These are phyloP conservation scores for Globisporangium irregulare DNA, from an alignment of 352 stramenopile species.

Conservation along the genomic window DNA sequence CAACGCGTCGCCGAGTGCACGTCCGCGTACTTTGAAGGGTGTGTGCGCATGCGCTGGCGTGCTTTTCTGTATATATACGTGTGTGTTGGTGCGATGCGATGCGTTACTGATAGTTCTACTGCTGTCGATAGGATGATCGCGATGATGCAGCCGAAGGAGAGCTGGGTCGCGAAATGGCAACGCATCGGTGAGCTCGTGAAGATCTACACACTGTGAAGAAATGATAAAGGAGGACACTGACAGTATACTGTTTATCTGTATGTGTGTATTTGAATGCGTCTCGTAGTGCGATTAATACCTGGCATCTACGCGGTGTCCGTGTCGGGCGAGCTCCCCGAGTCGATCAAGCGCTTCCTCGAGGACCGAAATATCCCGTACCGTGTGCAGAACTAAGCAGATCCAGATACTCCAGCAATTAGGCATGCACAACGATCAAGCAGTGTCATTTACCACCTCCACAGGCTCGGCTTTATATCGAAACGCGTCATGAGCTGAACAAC, in stretches of 20 bases:
- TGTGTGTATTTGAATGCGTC: background rate
- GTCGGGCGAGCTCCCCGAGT: slow-evolving; percentile 81
- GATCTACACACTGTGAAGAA: background rate
- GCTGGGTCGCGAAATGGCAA: slow-evolving; percentile 89
- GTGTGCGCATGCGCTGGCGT: background rate
- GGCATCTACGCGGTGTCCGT: slow-evolving; percentile 88
- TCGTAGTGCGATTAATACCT: slow-evolving; percentile 68
- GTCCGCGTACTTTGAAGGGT: slow-evolving; percentile 88
- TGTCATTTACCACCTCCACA: background rate
- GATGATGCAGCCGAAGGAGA: slow-evolving; percentile 89
- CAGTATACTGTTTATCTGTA: background rate
- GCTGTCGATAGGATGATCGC: slow-evolving; percentile 64
- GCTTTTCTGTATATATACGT: background rate
- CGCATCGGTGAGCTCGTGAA: slow-evolving; percentile 58
- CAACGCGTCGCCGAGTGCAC: slow-evolving; percentile 87
- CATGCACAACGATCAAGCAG: background rate
- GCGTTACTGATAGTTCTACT: too few relatives aligned
- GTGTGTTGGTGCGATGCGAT: background rate
- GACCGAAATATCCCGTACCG: slow-evolving; percentile 87
- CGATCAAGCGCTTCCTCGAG: slow-evolving; percentile 86
- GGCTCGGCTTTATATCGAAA: background rate
- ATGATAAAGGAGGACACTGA: background rate
- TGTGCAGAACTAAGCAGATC: slow-evolving; percentile 45
- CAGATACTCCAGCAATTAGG: background rate
- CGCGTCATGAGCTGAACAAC: background rate